A percentile compares a stretch with the other conserved stretches of the same genome.
phyloP scores from a whole-genome alignment of 257 asterid species.

The Salvia hispanica region DNA sequence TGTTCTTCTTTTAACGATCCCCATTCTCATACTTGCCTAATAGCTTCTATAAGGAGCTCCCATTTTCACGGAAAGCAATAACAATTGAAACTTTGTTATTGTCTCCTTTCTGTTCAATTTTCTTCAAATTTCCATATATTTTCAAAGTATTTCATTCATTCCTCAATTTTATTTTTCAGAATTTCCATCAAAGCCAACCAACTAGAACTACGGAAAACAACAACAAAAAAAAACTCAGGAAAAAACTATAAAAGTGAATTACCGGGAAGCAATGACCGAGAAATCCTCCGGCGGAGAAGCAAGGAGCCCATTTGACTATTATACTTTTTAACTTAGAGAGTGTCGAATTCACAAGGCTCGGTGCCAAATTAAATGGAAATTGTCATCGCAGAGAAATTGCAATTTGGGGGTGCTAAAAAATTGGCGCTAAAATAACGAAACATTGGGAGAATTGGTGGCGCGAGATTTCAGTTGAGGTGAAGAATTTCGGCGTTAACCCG shows the following conservation, averaged over 20 bases:
- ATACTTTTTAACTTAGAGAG: neutral
- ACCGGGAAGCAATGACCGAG: conserved; percentile 42
- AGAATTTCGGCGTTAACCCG: conserved; percentile 45
- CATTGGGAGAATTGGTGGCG: conserved; percentile 14
- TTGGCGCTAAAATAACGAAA: neutral
- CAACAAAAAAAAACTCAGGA: neutral
- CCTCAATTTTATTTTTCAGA: neutral
- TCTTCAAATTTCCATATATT: neutral
- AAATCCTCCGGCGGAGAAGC: conserved; percentile 51
- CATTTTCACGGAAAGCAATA: neutral
- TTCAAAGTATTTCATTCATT: conserved; percentile 3
- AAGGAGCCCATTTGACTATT: conserved; percentile 46
- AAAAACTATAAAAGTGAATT: neutral
- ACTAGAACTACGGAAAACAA: neutral
- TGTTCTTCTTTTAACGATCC: neutral
- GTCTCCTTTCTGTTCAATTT: neutral
- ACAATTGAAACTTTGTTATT: neutral
- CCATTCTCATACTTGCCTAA: neutral
- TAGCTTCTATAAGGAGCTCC: neutral
- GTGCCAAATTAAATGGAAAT: conserved; percentile 25
- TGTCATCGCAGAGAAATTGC: conserved; percentile 10
- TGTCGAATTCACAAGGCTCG: conserved; percentile 3
- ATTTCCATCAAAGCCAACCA: conserved; percentile 25
- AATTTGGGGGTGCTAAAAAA: neutral
- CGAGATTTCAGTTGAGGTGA: conserved; percentile 38